Conservation (phyloP, 176 grass and related monocot genomes). For the Lolium multiflorum region DNA sequence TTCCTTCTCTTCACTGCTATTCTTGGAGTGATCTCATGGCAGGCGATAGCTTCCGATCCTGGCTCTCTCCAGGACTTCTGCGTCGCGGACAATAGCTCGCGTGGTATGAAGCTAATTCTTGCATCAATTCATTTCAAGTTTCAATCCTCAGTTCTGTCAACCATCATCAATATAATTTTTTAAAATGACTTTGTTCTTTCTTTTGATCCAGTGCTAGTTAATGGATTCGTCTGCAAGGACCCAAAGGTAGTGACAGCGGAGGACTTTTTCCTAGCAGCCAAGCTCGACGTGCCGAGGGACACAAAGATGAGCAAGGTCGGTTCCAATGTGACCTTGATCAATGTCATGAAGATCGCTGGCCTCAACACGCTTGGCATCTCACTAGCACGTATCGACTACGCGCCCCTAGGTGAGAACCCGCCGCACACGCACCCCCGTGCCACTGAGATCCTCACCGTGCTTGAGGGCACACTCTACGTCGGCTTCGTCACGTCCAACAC, state of each 20-base stretch:
- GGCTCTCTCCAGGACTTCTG: conserved; percentile 43
- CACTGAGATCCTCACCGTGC: background rate
- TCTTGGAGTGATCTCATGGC: conserved; percentile 9
- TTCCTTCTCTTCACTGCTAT: conserved; percentile 11
- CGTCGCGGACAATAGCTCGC: conserved; percentile 17
- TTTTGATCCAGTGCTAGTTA: background rate
- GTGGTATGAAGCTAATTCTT: background rate
- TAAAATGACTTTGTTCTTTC: background rate
- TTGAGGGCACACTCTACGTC: background rate
- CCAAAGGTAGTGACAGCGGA: background rate
- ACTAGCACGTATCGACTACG: background rate
- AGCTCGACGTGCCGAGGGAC: background rate
- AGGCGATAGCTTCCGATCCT: background rate
- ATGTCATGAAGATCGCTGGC: no score
- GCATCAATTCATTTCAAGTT: background rate
- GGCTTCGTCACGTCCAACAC: background rate
- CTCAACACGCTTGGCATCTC: no score
- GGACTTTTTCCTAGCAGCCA: background rate
- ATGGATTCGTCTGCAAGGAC: background rate
- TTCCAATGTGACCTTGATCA: background rate
- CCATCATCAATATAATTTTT: background rate
- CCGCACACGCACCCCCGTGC: background rate
- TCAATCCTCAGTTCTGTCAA: background rate
- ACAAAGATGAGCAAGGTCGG: background rate
- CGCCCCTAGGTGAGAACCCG: background rate